phyloP scores from a whole-genome alignment of 306 rosid genomes.

The Geum urbanum region DNA sequence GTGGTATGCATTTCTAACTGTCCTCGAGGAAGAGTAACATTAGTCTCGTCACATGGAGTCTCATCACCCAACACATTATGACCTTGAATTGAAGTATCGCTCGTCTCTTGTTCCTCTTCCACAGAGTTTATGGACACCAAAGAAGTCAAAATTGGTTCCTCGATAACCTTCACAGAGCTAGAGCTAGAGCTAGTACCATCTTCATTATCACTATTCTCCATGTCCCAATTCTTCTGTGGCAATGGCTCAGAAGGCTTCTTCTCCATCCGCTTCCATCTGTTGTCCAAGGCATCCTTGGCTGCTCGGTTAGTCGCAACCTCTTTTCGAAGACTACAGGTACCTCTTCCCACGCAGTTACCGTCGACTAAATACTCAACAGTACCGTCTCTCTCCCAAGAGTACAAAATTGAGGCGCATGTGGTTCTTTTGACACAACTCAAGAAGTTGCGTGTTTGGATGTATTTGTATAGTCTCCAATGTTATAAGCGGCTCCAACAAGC shows the following conservation, averaged over 20 bases:
- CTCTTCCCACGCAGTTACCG: constrained; percentile 34
- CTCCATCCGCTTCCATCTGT: constrained; percentile 17
- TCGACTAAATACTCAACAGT: constrained; percentile 30
- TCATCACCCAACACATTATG: not conserved
- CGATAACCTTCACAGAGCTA: not conserved
- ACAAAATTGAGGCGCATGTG: constrained; percentile 27
- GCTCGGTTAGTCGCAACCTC: constrained; percentile 54
- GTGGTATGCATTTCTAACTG: not conserved
- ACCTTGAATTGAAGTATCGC: not conserved
- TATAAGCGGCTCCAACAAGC: constrained; percentile 46
- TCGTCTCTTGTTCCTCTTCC: not conserved
- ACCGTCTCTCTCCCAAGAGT: constrained; percentile 32
- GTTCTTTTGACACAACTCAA: constrained; percentile 48
- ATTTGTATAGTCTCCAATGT: constrained; percentile 22
- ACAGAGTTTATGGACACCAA: not conserved
- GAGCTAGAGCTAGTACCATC: not conserved
- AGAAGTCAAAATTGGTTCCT: not conserved
- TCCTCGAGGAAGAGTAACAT: not conserved
- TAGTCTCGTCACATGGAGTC: not conserved
- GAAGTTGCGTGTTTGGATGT: constrained; percentile 43
- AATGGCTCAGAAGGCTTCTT: not conserved
- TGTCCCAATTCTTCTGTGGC: not conserved
- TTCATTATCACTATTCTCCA: constrained; percentile 4
- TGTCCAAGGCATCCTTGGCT: constrained; percentile 49
- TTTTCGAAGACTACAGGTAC: constrained; percentile 25